These are phyloP conservation scores for Ashbya aceris DNA, from an alignment of 1,139 yeast species.

Conservation along the genomic window DNA sequence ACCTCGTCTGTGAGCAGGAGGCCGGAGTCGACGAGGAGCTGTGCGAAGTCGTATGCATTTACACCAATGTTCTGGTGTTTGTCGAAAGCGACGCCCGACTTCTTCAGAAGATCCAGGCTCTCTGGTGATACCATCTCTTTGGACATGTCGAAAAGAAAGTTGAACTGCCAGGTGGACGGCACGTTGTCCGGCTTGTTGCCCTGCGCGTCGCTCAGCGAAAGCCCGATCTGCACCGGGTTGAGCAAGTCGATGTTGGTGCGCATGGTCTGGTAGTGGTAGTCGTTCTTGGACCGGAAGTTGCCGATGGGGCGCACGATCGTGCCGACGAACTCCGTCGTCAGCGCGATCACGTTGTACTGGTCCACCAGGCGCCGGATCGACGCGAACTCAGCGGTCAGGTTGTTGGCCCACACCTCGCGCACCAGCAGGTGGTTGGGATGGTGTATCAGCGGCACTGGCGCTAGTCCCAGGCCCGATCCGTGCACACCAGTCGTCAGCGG, in stretches of 20 bases:
- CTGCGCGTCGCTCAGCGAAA: slow-evolving; percentile 70
- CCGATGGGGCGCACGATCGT: slow-evolving; percentile 95
- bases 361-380: slow-evolving; percentile 61
- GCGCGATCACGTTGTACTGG: slow-evolving; percentile 62
- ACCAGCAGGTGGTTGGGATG: slow-evolving; percentile 26
- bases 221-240: slow-evolving; percentile 77
- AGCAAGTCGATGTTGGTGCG: slow-evolving; percentile 84
- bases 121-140: slow-evolving; percentile 77
- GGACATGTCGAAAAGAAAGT: slow-evolving; percentile 69
- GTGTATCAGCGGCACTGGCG: slow-evolving; percentile 3
- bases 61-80: slow-evolving; percentile 74
- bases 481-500: slow-evolving; percentile 5
- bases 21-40: slow-evolving; percentile 78
- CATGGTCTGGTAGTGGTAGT: slow-evolving; percentile 92
- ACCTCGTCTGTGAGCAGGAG: slow-evolving; percentile 62
- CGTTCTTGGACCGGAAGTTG: slow-evolving; percentile 80
- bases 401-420: slow-evolving; percentile 74
- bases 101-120: slow-evolving; percentile 63
- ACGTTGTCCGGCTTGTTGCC: slow-evolving; percentile 66
- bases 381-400: slow-evolving; percentile 74
- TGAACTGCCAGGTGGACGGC: slow-evolving; percentile 92
- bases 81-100: slow-evolving; percentile 76
- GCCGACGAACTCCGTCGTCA: slow-evolving; percentile 91
- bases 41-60: slow-evolving; percentile 72
- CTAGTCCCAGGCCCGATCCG: slow-evolving; percentile 1